A percentile compares a stretch with the other conserved stretches of the same genome.
Conservation (phyloP, 129 eudicot genomes). For the Tagetes erecta region DNA sequence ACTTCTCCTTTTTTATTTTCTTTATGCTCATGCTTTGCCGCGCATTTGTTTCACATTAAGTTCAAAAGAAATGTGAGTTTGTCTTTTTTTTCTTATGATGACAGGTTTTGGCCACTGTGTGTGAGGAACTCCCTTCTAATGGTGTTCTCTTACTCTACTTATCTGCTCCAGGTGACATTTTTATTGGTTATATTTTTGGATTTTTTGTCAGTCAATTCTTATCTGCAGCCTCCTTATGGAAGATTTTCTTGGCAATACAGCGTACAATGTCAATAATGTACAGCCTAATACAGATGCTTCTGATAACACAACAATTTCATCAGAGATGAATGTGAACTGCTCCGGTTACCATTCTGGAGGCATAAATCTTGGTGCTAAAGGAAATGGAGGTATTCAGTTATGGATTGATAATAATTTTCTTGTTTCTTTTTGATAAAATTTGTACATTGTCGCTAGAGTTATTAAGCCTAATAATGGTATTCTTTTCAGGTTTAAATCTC, state of each 20-base stretch:
- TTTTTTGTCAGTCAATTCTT: slow-evolving; percentile 7
- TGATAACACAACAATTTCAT: slow-evolving; percentile 36
- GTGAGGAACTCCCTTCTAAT: slow-evolving; percentile 93
- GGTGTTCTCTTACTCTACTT: slow-evolving; percentile 78
- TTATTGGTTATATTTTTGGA: background rate
- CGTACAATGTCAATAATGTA: slow-evolving; percentile 36
- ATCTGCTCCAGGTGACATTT: slow-evolving; percentile 64
- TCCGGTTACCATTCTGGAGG: slow-evolving; percentile 43
- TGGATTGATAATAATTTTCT: background rate
- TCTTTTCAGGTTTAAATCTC: slow-evolving; percentile 74
- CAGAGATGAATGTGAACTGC: slow-evolving; percentile 33
- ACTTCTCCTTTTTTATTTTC: background rate
- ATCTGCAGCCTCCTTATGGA: slow-evolving; percentile 24
- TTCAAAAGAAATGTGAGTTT: slow-evolving; percentile 17
- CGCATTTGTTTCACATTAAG: background rate
- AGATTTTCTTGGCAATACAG: slow-evolving; percentile 37
- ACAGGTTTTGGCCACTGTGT: slow-evolving; percentile 87
- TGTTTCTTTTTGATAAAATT: background rate
- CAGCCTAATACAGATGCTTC: slow-evolving; percentile 46
- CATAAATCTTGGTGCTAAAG: slow-evolving; percentile 77
- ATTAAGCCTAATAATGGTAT: slow-evolving; percentile 14
- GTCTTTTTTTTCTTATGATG: slow-evolving; percentile 26
- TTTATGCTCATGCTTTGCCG: background rate
- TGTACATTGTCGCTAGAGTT: background rate
- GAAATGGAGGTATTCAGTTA: slow-evolving; percentile 67